Base-by-base conservation (phyloP, 1,284 basidiomycete genomes). In the Leccinum fuscescens region DNA sequence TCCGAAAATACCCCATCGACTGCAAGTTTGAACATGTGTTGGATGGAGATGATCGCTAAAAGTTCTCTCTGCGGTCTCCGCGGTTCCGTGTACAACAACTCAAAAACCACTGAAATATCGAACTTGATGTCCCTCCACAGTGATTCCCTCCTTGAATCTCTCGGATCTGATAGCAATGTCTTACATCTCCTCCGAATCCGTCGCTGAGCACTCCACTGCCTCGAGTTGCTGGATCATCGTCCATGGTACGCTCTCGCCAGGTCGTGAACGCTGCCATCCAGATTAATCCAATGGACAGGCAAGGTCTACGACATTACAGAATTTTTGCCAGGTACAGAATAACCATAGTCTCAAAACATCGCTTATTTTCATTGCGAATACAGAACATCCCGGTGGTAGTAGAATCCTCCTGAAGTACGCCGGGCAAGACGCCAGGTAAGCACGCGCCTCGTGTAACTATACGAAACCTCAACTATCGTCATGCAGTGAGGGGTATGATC, bases 281-380 rank as follows among this genome's bases (percentile, higher is more conserved):
- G n/a, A 37, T 33, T 54, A 24, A 56, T 52, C 22, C 22, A 50
- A 27, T 33, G 17, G 29, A 33, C 58, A 85, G 83, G 85, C 58
- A 80, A 86, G 48, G 87, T 86, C 2, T 90, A 89, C 74, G 88
- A 89, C 72, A 84, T 88, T 35, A 87, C 86, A 8, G 85, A 89
- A 55, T 89, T 88, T 70, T 72, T 89, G 55, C 80, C 82, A 59
- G 79, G 83, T 85, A 63, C 12, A 71, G 11, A 8, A 20, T 46
- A 2, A 17, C 4, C 22, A 17, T 7, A n/a, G 8, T 24, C 48
- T 24, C 48, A 46, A 20, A 17, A 39, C 22, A 17, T 12, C 14
- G 39, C 39, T 54, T 44, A 57, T 61, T 37, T 51, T 29, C 51
- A 24, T 58, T 37, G 29, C 6, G 24, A 50, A 31, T 49, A 17